These are phyloP conservation scores for Kwoniella pini DNA, from an alignment of 768 basidiomycete species.

Conservation along the genomic window DNA sequence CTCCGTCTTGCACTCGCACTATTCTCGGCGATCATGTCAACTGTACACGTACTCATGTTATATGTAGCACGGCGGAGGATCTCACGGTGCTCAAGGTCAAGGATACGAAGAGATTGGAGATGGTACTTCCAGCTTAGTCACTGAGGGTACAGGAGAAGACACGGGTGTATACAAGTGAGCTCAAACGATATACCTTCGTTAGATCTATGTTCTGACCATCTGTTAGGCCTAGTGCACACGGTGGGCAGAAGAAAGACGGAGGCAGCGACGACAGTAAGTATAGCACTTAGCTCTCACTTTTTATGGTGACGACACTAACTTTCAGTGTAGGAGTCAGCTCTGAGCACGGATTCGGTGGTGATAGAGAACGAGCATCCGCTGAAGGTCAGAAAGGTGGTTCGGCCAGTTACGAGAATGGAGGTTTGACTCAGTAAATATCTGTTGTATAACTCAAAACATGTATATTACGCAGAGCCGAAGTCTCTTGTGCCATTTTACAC, in stretches of 20 bases:
- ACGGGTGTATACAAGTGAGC: conserved; percentile 48
- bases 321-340: conserved; percentile 25
- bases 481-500: too few species aligned
- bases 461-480: too few species aligned
- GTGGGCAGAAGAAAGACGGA: conserved; percentile 37
- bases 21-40: too few species aligned
- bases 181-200: too few species aligned
- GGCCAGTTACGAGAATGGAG: conserved; percentile 51
- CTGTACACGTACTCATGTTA: neutral
- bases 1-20: neutral
- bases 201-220: neutral
- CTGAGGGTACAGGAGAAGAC: conserved; percentile 47
- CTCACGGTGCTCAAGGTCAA: conserved; percentile 42
- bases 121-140: conserved; percentile 43
- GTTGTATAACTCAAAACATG: too few species aligned
- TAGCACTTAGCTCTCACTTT: neutral
- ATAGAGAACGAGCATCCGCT: conserved; percentile 36
- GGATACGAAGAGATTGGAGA: conserved; percentile 45
- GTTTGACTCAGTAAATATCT: conserved; percentile 37
- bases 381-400: conserved; percentile 51
- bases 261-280: conserved; percentile 34
- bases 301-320: neutral
- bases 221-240: conserved; percentile 44
- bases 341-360: conserved; percentile 40
- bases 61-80: conserved; percentile 45